Base-by-base conservation (phyloP, 2,329 filamentous ascomycete species). In the Xylariaceae sp. region DNA sequence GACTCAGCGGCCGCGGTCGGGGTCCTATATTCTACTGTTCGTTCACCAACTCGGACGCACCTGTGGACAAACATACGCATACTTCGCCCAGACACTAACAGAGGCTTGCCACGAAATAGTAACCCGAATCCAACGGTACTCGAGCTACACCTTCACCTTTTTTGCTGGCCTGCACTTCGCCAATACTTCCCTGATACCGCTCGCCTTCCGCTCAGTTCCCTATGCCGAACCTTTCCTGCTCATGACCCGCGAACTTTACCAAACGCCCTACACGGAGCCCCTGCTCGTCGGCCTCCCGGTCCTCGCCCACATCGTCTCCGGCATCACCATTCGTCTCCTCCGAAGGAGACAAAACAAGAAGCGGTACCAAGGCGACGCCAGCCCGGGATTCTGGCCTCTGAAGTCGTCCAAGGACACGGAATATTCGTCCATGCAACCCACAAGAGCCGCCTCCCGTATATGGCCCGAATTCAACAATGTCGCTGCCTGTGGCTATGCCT, bases 171-270 rank as follows among this genome's bases (percentile, higher is more conserved):
- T 94, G 54, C 91, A 95, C 73, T 76, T 94, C 59, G 79, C 85
- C 65, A 95, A 91, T 64, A 92, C 89, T 35, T 89, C 89, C 6
- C 70, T 95, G 43, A 86, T 95, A 60, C 91, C 90, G 0, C 81
- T 94, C 39, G 64, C 85, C 48, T 89, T 88, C 41, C 81, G 79
- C 54, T 89, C 87, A 45, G 81, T 94, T 5, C 75, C 86, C 6
- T 80, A 84, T 50, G 88, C 88, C 57, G 91, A 96, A 68, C 85
- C 84, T 48, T 95, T 91, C 71, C 84, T 97, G 47, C 86, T 97
- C 60, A 88, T 96, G 70, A 91, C 91, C 31, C 84, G 92, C 58
- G 91, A 95, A 47, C 85, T 94, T 70, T 97, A 97, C 75, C 92
- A 96, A 71, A 91, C 89, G 1, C 80, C 86, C 1, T 75, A 89